These are phyloP conservation scores for Ascochyta rabiei DNA, from an alignment of 2,329 filamentous ascomycete genomes.

Conservation along the genomic window DNA sequence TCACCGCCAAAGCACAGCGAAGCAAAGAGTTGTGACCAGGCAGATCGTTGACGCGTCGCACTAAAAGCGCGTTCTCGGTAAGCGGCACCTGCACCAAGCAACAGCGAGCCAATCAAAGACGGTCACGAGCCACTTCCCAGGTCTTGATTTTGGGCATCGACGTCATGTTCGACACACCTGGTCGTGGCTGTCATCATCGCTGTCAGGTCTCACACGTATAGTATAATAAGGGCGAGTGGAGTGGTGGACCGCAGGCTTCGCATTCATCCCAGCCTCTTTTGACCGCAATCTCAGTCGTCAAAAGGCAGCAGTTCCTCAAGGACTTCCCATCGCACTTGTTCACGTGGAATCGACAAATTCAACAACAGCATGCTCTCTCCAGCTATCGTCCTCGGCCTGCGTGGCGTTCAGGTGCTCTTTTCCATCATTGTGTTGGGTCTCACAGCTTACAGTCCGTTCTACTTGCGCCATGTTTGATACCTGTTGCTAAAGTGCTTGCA, in stretches of 20 bases:
- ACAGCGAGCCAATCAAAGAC: constrained; percentile 21
- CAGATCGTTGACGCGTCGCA: not conserved
- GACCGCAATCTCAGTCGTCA: not conserved
- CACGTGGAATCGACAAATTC: not conserved
- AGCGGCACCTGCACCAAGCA: constrained; percentile 10
- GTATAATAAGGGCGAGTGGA: constrained; percentile 26
- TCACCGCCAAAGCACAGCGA: not conserved
- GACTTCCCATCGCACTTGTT: not conserved
- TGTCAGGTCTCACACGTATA: constrained; percentile 21
- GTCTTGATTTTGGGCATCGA: constrained; percentile 6
- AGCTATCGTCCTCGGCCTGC: constrained; percentile 64
- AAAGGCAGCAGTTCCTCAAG: not conserved
- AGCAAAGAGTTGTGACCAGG: constrained; percentile 2
- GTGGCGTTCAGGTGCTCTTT: constrained; percentile 71
- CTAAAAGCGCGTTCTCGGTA: constrained; percentile 2
- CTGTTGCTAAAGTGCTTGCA: constrained; percentile 1
- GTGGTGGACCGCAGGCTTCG: constrained; percentile 4
- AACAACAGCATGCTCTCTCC: constrained; percentile 30
- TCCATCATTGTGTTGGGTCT: constrained; percentile 78
- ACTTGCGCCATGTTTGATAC: not conserved
- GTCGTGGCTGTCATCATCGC: constrained; percentile 30
- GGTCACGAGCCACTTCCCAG: constrained; percentile 25
- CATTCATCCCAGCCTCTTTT: constrained; percentile 3
- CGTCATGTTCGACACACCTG: constrained; percentile 4
- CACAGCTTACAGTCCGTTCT: constrained; percentile 70